A percentile compares a stretch with the other conserved stretches of the same genome.
These are phyloP conservation scores for Echinosophora koreensis DNA, from an alignment of 306 rosid genomes.

Conservation along the genomic window DNA sequence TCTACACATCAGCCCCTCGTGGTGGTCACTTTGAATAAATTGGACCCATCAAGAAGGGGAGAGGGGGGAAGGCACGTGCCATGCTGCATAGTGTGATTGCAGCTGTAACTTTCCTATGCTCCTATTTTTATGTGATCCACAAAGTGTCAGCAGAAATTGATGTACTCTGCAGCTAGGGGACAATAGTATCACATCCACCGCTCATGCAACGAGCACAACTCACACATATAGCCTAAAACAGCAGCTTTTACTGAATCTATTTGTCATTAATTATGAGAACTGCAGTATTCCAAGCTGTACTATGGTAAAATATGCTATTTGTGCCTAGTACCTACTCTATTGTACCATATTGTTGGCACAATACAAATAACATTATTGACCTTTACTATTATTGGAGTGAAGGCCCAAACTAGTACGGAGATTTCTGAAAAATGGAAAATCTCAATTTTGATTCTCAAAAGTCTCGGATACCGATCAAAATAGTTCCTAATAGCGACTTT, in stretches of 20 bases:
- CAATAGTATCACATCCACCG: conserved; percentile 31
- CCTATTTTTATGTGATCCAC: conserved; percentile 29
- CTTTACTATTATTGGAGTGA: too few species aligned
- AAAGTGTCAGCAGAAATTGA: conserved; percentile 48
- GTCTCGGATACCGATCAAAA: too few species aligned
- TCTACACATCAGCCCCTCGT: conserved; percentile 44
- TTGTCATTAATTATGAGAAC: conserved; percentile 24
- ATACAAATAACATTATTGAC: too few species aligned
- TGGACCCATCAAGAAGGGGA: conserved; percentile 18
- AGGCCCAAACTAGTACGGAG: too few species aligned
- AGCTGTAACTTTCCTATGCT: conserved; percentile 18
- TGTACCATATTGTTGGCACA: too few species aligned
- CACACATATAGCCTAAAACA: conserved; percentile 46
- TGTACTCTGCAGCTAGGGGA: conserved; percentile 44
- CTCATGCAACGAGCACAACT: conserved; percentile 50
- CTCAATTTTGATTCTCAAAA: too few species aligned
- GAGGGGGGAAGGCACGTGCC: conserved; percentile 54
- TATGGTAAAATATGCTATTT: neutral
- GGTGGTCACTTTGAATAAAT: conserved; percentile 44
- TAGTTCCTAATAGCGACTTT: too few species aligned
- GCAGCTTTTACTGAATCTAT: conserved; percentile 14
- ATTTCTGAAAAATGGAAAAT: too few species aligned
- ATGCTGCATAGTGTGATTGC: conserved; percentile 20
- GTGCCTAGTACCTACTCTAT: too few species aligned
- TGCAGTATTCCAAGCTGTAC: conserved; percentile 27